Evolutionary conservation across 2,329 filamentous ascomycete genomes (phyloP), one percentile per base, ranked within the genome.

Genomic region (Paraphoma sp.): DNA sequence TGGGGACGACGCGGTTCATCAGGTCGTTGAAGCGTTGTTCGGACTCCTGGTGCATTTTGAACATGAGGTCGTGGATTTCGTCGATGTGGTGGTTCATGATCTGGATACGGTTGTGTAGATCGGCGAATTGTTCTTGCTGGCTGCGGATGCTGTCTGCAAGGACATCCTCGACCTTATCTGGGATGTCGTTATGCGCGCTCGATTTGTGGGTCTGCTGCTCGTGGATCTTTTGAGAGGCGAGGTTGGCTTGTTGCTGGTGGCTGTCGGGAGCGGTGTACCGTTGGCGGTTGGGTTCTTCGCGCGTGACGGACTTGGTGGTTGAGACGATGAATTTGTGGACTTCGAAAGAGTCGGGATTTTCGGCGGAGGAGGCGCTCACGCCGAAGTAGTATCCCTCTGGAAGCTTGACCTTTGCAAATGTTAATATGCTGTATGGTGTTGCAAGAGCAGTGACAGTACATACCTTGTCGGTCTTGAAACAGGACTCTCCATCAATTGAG

Each of bases 341-440:
- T 78, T 99, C 95, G 70, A 97, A 96, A 5, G 92, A 96, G 79
- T 99, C 95, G 0, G 95, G 93, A 68, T 88, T 93, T 65, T 98
- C 94, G 30, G 92, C 91, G 3, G 92, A 94, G 14, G 92, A 91
- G 42, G 94, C 95, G 11, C 90, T 92, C 65, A 99, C 81, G 68
- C 95, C 95, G 64, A 97, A 91, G 74, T 86, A 85, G 80, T 98
- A 96, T 64, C 91, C 91, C 1, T 84, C 69, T 3, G 94, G 95
- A 23, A 99, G 84, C 59, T 82, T 83, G 69, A 98, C 84, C 81
- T 92, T 47, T 16, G 44, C 5, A 6, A 8, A 17, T 33, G 50
- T 67, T n/a, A 68, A 54, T 14, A n/a, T 42, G n/a, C 12, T n/a
- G 40, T 4, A 42, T 23, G 23, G 23, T 23, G 23, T 2, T 23